Base-by-base conservation (phyloP, 495 filamentous ascomycete species). In the Talaromyces trachyspermus region DNA sequence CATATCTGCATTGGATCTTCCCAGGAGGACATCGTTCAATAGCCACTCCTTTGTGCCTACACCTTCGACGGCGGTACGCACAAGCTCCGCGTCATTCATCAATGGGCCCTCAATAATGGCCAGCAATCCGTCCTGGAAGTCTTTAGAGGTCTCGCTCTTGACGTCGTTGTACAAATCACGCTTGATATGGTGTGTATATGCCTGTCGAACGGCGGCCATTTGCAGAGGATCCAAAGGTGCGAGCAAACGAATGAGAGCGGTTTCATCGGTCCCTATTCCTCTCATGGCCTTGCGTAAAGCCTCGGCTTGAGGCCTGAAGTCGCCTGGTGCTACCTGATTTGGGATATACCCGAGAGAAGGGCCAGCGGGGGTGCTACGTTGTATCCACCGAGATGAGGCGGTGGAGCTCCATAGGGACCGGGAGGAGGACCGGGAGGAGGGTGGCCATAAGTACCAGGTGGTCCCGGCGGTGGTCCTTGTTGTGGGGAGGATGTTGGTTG, bases 181-280 rank as follows among this genome's bases (percentile, higher is more conserved):
- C 15, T 67, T 70, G 58, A 79, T 76, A 29, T 76, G 71, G 4
- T 72, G 57, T 15, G 65, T 53, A 68, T 85, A 95, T 11, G 83
- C 71, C 8, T 76, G 53, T 29, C 85, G 81, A 42, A 96, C 71
- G 2, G 77, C 70, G 38, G 77, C 73, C 50, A 92, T 76, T 54
- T 90, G 83, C 10, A 85, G 66, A 3, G 88, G 84, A 48, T 94
- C 81, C 43, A 84, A 78, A 22, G 61, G 71, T 0, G 80, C 68
- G 17, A 97, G 68, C 12, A 83, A 65, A 0, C 67, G 63, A 54
- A 89, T 86, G 0, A 95, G 70, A 0, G 76, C 62, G 42, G 77
- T 79, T 61, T 95, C 89, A 54, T 95, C 81, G 0, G 90, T 95
- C 35, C 89, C 90, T 48, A 92, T 83, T 6, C 90, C 88, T 68